Base-by-base conservation (phyloP, 192 early-diverging fungal genomes). In the Paraglomus brasilianum region DNA sequence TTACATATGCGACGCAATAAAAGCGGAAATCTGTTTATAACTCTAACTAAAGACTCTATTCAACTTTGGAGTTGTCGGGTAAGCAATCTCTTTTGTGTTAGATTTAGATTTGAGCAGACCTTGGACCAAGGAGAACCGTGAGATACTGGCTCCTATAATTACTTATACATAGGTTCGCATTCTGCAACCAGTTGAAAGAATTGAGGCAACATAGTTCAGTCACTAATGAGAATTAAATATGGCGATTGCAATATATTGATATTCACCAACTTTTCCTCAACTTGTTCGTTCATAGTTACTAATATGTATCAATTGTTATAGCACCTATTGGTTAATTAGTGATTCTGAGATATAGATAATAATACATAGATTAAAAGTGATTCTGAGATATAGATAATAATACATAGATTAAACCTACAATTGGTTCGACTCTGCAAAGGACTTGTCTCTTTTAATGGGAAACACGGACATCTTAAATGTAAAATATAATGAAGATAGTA, bases 21-120 rank as follows among this genome's bases (percentile, higher is more conserved):
- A 52, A 75, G 77, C 30, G 85, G 81, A 44, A 82, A 83, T 6
- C 73, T 84, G 30, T 91, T 89, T 74, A 82, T 79, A 4, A 79
- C 88, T 24, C 78, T 88, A 46, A 86, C 88, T 17, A 73, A 74
- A 45, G 80, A 81, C 55, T 83, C 86, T 8, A 65, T 89, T 53
- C 85, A 85, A 44, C 73, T 91, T 51, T 91, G 90, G 90, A 77
- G 80, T 8, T 69, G 82, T 49, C 73, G 85, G 80, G 90, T 91
- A 81, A 60, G 30, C 11, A 38, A 45, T 13, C n/a, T 48, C 5
- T 30, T 41, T 36, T 41, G 24, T 24, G 42, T 17, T 41, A 24
- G 17, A 15, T 24, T 30, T 19, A 6, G 19, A 60, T 42, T 43
- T 11, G 7, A 56, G 36, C 19, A 17, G 11, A 55, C 21, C 63